Base-by-base conservation (phyloP, 768 basidiomycete genomes). In the Xerocomellus intermedius region DNA sequence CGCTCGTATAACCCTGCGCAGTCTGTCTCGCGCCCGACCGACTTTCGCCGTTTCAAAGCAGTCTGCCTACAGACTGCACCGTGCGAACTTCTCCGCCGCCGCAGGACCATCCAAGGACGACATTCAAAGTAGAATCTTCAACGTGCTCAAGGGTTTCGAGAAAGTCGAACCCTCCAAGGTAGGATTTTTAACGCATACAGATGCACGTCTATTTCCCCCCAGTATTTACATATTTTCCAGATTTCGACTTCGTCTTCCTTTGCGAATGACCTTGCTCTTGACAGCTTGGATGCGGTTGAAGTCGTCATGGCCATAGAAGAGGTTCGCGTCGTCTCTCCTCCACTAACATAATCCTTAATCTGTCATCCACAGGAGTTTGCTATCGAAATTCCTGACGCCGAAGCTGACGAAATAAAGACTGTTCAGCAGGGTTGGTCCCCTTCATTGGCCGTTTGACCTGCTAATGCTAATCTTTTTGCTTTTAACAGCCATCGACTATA, bases 251-350 rank as follows among this genome's bases (percentile, higher is more conserved):
- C 67, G 80, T 80, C 56, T 81, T 79, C 43, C 71, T 75, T 70
- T 83, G 84, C 41, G 80, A 56, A 68, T 79, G 75, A 38, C 84
- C 85, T 54, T 79, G 81, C 64, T 81, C 80, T 46, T 32, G 97
- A 99, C 75, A 98, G 94, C 65, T 77, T 99, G 69, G 97, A 99
- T 72, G 83, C 94, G 19, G 95, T 99, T 19, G 97, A 99, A 73
- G 94, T 98, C 26, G 91, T 98, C 64, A 97, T 99, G 94, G 94
- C 96, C 38, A 88, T 99, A 62, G 97, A 99, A 76, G 97, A 94
- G 83, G 88, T 85, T 62, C 48, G 59, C 24, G 22, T 36, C 19
- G 48, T 52, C 39, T 52, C 41, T 37, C 28, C 33, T 52, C n/a
- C 21, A 43, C 52, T 41, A 19, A 51, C 38, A 38, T 38, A 56